phyloP scores from a whole-genome alignment of 352 stramenopile genomes.

The Phytopythium oedochilum region DNA sequence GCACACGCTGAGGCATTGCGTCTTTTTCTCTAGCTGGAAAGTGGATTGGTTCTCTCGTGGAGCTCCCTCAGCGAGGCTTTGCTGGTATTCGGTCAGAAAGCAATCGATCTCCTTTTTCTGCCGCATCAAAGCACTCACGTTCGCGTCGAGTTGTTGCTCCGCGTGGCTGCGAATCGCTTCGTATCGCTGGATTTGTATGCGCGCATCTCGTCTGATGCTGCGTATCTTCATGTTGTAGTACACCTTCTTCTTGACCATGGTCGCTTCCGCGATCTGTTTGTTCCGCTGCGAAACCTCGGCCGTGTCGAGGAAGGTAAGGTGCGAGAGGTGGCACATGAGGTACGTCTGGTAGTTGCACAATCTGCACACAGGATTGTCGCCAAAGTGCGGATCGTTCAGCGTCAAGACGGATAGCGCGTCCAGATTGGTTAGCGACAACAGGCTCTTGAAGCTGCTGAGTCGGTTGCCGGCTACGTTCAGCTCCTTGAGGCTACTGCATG shows the following conservation, averaged over 20 bases:
- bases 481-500: slow-evolving; percentile 51
- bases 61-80: neutral
- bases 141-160: slow-evolving; percentile 46
- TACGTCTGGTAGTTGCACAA: slow-evolving; percentile 93
- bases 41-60: slow-evolving; percentile 15
- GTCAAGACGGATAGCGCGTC: slow-evolving; percentile 56
- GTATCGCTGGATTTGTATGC: slow-evolving; percentile 43
- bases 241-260: slow-evolving; percentile 94
- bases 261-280: slow-evolving; percentile 87
- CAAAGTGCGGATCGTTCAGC: slow-evolving; percentile 87
- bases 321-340: slow-evolving; percentile 81
- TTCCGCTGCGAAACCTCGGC: slow-evolving; percentile 68
- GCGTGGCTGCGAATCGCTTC: slow-evolving; percentile 37
- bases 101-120: slow-evolving; percentile 73
- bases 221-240: slow-evolving; percentile 95
- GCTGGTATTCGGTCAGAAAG: slow-evolving; percentile 16
- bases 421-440: slow-evolving; percentile 70
- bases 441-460: slow-evolving; percentile 83
- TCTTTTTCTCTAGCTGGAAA: slow-evolving; percentile 29
- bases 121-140: slow-evolving; percentile 29
- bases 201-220: slow-evolving; percentile 79
- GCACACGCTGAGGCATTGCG: slow-evolving; percentile 30
- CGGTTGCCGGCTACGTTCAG: slow-evolving; percentile 85
- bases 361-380: slow-evolving; percentile 87
- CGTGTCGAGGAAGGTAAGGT: slow-evolving; percentile 66